Base-by-base conservation (phyloP, 106 monocot species). In the Dioscorea dumetorum region DNA sequence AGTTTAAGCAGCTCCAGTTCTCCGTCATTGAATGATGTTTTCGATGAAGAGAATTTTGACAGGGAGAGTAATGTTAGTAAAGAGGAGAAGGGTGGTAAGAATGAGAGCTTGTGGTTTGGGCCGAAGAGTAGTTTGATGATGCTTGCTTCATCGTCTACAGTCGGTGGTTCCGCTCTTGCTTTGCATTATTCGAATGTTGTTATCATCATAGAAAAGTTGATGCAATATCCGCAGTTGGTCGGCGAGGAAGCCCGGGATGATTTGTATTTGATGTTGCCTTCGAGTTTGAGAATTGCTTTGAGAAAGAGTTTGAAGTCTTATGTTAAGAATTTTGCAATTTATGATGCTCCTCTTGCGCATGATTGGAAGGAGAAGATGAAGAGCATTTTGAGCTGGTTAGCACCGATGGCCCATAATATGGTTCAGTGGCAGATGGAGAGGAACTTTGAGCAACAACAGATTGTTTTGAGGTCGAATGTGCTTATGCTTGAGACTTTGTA, bases 381-480 rank as follows among this genome's bases (percentile, higher is more conserved):
- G 16, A 79, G 76, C 61, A 86, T 80, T 18, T 60, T 97, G 80
- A 57, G 69, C 17, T 97, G 97, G 97, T 78, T 97, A 10, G 82
- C 82, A 0, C 97, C 97, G 5, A 86, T 97, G 88, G 97, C 97
- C 0, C 91, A 97, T 71, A 76, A 87, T 33, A 97, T 89, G 97
- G 84, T 97, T 35, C 77, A 78, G 69, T 97, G 97, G 97, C 97
- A 97, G 62, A 83, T 92, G 0, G 97, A 97, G 74, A 76, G 77
- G 23, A 92, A 86, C 62, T 87, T 97, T 50, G 97, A 97, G 84
- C 91, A 86, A 73, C 91, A 88, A 52, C 86, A 84, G 70, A 86
- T 97, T 61, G 84, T 86, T 33, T 53, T 64, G 50, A 80, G 61
- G 56, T 77, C 74, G 20, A 80, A 80, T 65, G 82, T 92, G 18